Conservation (phyloP, 2,329 filamentous ascomycete genomes). For the Aspergillus costaricaensis region DNA sequence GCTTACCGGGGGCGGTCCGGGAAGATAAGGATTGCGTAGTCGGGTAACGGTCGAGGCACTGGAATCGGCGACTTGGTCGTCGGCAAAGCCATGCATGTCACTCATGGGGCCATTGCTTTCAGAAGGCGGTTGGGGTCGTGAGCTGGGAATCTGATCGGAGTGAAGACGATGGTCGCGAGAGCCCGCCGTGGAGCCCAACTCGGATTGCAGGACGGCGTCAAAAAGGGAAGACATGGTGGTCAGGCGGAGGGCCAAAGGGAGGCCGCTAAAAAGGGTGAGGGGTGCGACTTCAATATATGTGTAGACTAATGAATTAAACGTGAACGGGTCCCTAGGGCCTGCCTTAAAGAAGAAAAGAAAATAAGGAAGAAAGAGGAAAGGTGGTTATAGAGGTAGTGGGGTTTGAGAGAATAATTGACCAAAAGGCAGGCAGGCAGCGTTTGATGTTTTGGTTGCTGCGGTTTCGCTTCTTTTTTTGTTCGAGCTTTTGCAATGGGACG, state of each 20-base stretch:
- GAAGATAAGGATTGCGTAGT: conserved; percentile 51
- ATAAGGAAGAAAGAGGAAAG: no score
- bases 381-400: no score
- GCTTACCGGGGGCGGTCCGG: conserved; percentile 60
- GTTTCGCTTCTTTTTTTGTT: conserved; percentile 6
- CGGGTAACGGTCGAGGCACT: conserved; percentile 52
- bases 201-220: conserved; percentile 46
- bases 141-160: conserved; percentile 53
- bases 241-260: conserved; percentile 25
- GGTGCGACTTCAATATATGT: neutral
- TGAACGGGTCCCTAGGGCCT: neutral
- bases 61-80: conserved; percentile 62
- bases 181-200: conserved; percentile 39
- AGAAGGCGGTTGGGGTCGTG: conserved; percentile 55
- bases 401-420: neutral
- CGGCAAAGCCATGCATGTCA: conserved; percentile 61
- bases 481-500: conserved; percentile 23
- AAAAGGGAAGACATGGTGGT: conserved; percentile 44
- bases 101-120: conserved; percentile 55
- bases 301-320: neutral
- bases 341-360: neutral
- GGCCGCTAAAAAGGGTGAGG: conserved; percentile 19
- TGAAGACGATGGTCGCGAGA: conserved; percentile 26
- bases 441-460: conserved; percentile 14
- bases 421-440: conserved; percentile 1